Evolutionary conservation across 768 basidiomycete genomes (phyloP).

Genomic region (Agrocybe pediades): DNA sequence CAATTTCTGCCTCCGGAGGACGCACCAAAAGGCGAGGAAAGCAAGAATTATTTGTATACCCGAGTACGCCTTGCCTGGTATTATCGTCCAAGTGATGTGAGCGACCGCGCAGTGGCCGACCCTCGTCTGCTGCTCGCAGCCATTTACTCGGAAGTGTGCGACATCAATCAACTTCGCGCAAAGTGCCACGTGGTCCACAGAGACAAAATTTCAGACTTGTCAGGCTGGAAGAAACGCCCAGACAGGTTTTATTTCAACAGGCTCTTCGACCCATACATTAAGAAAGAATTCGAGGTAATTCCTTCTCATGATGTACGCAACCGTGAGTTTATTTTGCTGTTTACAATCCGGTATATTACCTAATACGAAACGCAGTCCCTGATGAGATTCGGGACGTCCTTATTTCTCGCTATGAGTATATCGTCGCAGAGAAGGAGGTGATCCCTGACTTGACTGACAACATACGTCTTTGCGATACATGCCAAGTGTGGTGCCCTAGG

Average conservation of each 20-base stretch:
- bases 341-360: slow-evolving; percentile 16
- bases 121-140: slow-evolving; percentile 91
- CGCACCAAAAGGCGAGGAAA: slow-evolving; percentile 62
- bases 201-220: slow-evolving; percentile 92
- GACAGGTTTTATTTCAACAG: slow-evolving; percentile 97
- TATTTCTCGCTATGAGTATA: slow-evolving; percentile 86
- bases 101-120: slow-evolving; percentile 88
- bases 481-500: slow-evolving; percentile 88
- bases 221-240: slow-evolving; percentile 90
- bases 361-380: slow-evolving; percentile 58
- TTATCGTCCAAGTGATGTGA: slow-evolving; percentile 95
- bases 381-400: slow-evolving; percentile 78
- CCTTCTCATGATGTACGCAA: slow-evolving; percentile 86
- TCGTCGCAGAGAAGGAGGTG: slow-evolving; percentile 93
- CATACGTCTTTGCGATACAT: slow-evolving; percentile 83
- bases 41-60: slow-evolving; percentile 69
- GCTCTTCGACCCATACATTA: slow-evolving; percentile 96
- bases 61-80: slow-evolving; percentile 94
- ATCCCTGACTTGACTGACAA: slow-evolving; percentile 87
- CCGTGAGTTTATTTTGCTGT: slow-evolving; percentile 55
- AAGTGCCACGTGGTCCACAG: slow-evolving; percentile 94
- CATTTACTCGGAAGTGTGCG: slow-evolving; percentile 95
- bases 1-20: slow-evolving; percentile 88
- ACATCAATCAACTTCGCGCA: slow-evolving; percentile 89
- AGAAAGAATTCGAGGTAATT: slow-evolving; percentile 97